Base-by-base conservation (phyloP, 2,329 filamentous ascomycete species). In the Teratosphaeria destructans region DNA sequence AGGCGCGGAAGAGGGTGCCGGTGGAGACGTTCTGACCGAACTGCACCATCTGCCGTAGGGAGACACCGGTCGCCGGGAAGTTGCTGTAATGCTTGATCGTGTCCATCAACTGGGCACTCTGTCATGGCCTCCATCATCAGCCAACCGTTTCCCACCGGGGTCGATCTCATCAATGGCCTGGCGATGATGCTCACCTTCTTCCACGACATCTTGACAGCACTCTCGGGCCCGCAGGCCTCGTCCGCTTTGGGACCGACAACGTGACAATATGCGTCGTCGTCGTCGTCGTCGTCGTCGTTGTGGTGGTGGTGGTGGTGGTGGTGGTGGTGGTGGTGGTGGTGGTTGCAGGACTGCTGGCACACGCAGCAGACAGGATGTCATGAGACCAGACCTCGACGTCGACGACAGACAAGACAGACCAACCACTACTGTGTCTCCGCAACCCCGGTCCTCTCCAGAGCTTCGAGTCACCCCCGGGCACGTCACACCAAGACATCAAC, bases 11-110 rank as follows among this genome's bases (percentile, higher is more conserved):
- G 59, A 99, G 82, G 57, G 94, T 99, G 66, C 93, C 90, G 68
- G 86, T 89, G 16, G 92, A 96, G 57, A 93, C 92, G 74, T 86
- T 89, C 79, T 96, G 91, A 72, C 93, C 93, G 75, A 97, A 97
- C 76, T 97, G 93, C 61, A 97, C 93, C 94, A 99, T 99, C 82
- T 99, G 94, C 74, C 94, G 85, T 76, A 99, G 82, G 74, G 92
- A 96, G 70, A 95, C 89, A 70, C 94, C 94, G 14, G 94, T 99
- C 62, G 94, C 94, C 65, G 94, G 94, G 76, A 97, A 99, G 77
- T 86, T 90, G 75, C 57, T 61, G 60, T 69, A 70, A 61, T 70
- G 68, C 63, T 69, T 69, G 65, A 70, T 70, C 59, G 68, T 68
- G 54, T 68, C 63, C 62, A 67, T 66, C 65, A 70, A 60, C 61